These are phyloP conservation scores for Canavalia ensiformis DNA, from an alignment of 306 rosid species.

Conservation along the genomic window DNA sequence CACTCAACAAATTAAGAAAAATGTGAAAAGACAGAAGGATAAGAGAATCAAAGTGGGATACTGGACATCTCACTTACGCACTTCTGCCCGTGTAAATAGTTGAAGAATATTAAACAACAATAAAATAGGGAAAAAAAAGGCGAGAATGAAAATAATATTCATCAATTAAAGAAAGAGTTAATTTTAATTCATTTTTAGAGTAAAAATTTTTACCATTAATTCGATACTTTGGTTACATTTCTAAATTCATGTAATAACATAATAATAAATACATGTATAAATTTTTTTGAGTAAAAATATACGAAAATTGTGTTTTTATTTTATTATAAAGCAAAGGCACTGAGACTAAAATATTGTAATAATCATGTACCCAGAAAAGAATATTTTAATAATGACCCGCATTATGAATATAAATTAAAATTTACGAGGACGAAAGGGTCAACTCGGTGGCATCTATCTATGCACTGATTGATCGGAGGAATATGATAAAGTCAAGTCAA, in stretches of 20 bases:
- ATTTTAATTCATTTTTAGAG: background rate
- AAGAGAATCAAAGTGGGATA: background rate
- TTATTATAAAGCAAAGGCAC: no score
- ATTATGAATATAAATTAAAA: background rate
- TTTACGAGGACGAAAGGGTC: conserved; percentile 28
- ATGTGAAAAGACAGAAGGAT: background rate
- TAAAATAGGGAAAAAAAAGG: background rate
- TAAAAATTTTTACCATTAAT: no score
- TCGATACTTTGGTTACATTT: no score
- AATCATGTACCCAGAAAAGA: no score
- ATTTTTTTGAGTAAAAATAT: no score
- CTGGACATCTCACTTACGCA: background rate
- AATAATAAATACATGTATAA: no score
- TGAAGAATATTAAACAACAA: background rate
- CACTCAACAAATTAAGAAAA: background rate
- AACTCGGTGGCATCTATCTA: background rate
- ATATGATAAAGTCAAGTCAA: conserved; percentile 49
- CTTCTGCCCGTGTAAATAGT: background rate
- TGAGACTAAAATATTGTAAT: no score
- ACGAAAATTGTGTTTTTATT: no score
- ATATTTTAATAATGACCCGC: no score
- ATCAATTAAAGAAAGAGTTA: background rate
- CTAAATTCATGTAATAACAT: no score
- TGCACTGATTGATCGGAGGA: conserved; percentile 45
- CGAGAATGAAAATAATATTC: background rate